These are phyloP conservation scores for Ganoderma boninense DNA, from an alignment of 1,284 basidiomycete genomes.

Conservation along the genomic window DNA sequence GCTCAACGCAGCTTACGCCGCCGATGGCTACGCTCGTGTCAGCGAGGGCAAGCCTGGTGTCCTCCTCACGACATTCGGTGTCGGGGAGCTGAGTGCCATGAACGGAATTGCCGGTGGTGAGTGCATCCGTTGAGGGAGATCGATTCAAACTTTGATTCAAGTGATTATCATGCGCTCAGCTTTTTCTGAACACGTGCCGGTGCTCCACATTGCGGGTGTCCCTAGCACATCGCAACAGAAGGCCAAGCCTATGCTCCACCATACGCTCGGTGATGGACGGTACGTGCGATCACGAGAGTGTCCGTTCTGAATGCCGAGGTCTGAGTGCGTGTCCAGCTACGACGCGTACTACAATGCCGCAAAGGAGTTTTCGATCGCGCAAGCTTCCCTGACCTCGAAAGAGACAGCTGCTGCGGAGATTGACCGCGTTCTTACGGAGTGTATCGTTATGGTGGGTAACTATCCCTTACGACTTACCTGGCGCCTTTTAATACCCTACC, in stretches of 20 bases:
- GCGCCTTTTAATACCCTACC: not conserved
- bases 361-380: slow-evolving; percentile 78
- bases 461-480: not conserved
- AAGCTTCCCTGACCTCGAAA: slow-evolving; percentile 66
- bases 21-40: slow-evolving; percentile 92
- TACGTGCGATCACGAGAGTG: slow-evolving; percentile 35
- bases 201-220: slow-evolving; percentile 91
- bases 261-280: slow-evolving; percentile 89
- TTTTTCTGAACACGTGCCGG: slow-evolving; percentile 89
- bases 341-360: slow-evolving; percentile 85
- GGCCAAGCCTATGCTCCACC: slow-evolving; percentile 77
- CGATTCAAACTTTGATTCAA: not conserved
- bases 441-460: slow-evolving; percentile 64
- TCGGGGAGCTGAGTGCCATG: slow-evolving; percentile 88
- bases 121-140: not conserved
- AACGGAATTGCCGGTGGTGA: slow-evolving; percentile 81
- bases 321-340: slow-evolving; percentile 50
- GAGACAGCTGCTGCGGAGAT: slow-evolving; percentile 74
- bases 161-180: slow-evolving; percentile 48
- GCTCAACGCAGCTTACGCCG: slow-evolving; percentile 90
- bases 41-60: slow-evolving; percentile 80
- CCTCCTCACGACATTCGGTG: slow-evolving; percentile 89
- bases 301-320: not conserved
- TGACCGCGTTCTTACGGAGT: slow-evolving; percentile 81
- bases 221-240: slow-evolving; percentile 82